Percentiles rank a stretch among this genome's conserved stretches.
Evolutionary conservation across 106 monocot species (phyloP).

Genomic region (Xerophyta viscosa): DNA sequence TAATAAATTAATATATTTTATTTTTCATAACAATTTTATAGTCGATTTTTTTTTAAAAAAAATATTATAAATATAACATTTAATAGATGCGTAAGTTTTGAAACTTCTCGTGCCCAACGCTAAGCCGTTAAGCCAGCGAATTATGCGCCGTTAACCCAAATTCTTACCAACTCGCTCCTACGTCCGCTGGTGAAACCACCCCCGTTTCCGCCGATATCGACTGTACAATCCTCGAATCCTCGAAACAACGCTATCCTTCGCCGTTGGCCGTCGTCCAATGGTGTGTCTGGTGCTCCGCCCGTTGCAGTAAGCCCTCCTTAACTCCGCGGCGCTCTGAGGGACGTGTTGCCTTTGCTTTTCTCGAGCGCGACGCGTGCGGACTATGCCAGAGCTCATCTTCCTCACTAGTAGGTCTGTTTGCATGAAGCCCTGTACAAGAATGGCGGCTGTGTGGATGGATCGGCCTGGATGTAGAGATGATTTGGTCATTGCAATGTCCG

Average conservation of each 20-base stretch:
- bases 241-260: conserved; percentile 12
- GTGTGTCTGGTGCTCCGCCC: conserved; percentile 37
- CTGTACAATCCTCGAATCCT: conserved; percentile 6
- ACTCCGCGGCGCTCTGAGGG: neutral
- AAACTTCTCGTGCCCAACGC: no score
- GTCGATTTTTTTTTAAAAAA: no score
- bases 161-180: neutral
- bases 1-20: no score
- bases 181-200: conserved; percentile 1
- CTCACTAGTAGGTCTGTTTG: conserved; percentile 25
- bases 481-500: conserved; percentile 27
- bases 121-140: no score
- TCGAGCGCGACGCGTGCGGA: conserved; percentile 38
- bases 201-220: conserved; percentile 24
- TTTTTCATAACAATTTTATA: no score
- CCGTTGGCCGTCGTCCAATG: conserved; percentile 19
- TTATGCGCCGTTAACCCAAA: no score
- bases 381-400: conserved; percentile 33
- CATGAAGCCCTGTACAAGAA: conserved; percentile 35
- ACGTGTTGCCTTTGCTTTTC: conserved; percentile 17
- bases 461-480: conserved; percentile 39
- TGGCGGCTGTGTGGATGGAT: conserved; percentile 19
- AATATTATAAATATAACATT: no score
- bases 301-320: conserved; percentile 39
- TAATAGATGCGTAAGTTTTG: no score